Base-by-base conservation (phyloP, 2,329 filamentous ascomycete species). In the Hymenoscyphus repandus region DNA sequence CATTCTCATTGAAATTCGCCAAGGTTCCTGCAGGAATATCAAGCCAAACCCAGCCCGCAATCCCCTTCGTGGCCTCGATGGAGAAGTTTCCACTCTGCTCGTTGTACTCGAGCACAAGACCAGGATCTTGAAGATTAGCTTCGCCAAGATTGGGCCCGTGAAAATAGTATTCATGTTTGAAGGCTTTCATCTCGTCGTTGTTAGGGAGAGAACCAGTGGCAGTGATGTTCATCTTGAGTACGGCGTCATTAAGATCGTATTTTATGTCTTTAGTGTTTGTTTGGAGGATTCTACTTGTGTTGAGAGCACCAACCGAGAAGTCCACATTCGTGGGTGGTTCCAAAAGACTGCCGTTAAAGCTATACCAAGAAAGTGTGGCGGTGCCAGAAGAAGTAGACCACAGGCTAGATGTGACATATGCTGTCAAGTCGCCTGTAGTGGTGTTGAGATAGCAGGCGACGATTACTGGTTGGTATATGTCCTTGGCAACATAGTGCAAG, bases 391-490 rank as follows among this genome's bases (percentile, higher is more conserved):
- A 71, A 1, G 70, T 54, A 2, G 70, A 64, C 79, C 79, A 83
- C 1, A 82, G 68, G 63, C 83, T 79, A 2, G 76, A 80, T 0
- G 75, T 79, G 1, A 77, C 77, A 58, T 77, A 83, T 1, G 80
- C 66, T 5, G 73, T 70, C 13, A 84, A 64, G 17, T 72, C 62
- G 1, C 75, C 74, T 0, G 72, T 77, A 0, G 70, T 71, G 17
- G 69, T 64, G 55, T 83, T 74, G 67, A 71, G 79, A 55, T 77
- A 77, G 0, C 79, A 75, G 1, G 78, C 74, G n/a, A 83, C 71
- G 51, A 85, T 79, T n/a, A 83, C 67, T 1, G 72, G 72, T 46
- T 77, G 65, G 57, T 80, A 85, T 20, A 79, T 74, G 50, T 83
- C 78, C 51, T 75, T 77, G 2, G 76, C 74, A 1, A 73, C 68